Percentiles rank a stretch among this genome's conserved stretches.
These are phyloP conservation scores for Sherardia arvensis DNA, from an alignment of 257 asterid species.

Conservation along the genomic window DNA sequence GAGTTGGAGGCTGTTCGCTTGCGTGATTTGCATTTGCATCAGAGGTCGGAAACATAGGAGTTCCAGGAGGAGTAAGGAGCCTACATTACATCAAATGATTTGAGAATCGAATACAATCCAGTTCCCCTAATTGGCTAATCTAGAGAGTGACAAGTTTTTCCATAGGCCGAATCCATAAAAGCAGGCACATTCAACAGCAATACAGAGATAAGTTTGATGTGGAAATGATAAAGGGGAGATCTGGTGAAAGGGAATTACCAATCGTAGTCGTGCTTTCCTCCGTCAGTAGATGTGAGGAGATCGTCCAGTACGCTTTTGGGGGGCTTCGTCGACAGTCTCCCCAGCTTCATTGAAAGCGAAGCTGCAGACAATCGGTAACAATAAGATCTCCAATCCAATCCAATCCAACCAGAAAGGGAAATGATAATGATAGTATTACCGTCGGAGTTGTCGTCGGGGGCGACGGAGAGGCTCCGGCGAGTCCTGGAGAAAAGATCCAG, in stretches of 20 bases:
- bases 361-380: constrained; percentile 7
- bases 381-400: background rate
- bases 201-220: background rate
- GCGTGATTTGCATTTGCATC: constrained; percentile 25
- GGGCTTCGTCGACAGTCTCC: constrained; percentile 30
- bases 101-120: background rate
- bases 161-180: background rate
- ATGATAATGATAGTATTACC: constrained; percentile 7
- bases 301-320: constrained; percentile 30
- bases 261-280: constrained; percentile 44
- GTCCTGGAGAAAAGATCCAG: constrained; percentile 86
- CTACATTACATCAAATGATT: constrained; percentile 25
- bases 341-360: constrained; percentile 20
- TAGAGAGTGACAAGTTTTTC: background rate
- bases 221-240: background rate
- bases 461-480: constrained; percentile 64
- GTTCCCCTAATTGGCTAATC: background rate
- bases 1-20: constrained; percentile 48
- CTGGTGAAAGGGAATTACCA: constrained; percentile 18
- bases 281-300: constrained; percentile 29
- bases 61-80: constrained; percentile 99
- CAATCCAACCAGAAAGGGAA: background rate
- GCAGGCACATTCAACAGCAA: too few relatives aligned
- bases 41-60: constrained; percentile 76
- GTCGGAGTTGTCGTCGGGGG: constrained; percentile 23